phyloP scores from a whole-genome alignment of 768 basidiomycete species.

The Lyophyllum semitale region DNA sequence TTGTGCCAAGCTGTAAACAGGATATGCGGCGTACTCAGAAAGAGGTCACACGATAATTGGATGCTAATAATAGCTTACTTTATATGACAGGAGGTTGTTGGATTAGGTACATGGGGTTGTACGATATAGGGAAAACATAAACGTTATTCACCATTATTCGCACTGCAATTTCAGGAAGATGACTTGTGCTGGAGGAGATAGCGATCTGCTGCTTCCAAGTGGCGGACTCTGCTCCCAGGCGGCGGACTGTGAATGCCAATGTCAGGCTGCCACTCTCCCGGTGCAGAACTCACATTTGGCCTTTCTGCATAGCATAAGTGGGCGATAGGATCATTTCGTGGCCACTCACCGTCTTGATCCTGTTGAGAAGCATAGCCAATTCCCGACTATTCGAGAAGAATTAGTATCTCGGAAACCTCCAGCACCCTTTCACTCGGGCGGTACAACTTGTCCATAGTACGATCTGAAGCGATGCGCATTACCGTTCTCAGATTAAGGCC shows the following conservation, averaged over 20 bases:
- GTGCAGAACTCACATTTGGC: not conserved
- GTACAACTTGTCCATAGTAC: too few relatives aligned
- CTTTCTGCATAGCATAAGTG: not conserved
- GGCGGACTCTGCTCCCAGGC: not conserved
- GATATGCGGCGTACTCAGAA: not conserved
- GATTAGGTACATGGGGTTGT: not conserved
- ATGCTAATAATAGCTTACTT: constrained; percentile 2
- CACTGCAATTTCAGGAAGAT: not conserved
- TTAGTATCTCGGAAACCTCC: too few relatives aligned
- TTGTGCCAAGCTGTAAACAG: not conserved
- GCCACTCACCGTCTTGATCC: not conserved
- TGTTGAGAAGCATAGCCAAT: too few relatives aligned
- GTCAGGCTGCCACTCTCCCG: not conserved
- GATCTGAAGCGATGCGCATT: too few relatives aligned
- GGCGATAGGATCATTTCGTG: not conserved
- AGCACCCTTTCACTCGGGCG: too few relatives aligned
- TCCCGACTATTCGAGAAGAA: not conserved
- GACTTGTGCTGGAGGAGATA: not conserved
- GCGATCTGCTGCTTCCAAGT: too few relatives aligned
- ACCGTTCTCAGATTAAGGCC: too few relatives aligned
- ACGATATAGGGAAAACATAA: not conserved
- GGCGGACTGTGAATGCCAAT: not conserved
- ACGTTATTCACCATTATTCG: not conserved
- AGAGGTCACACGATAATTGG: not conserved
- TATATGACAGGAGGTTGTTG: not conserved